phyloP scores from a whole-genome alignment of 352 stramenopile genomes.

The Globisporangium camurandrum region DNA sequence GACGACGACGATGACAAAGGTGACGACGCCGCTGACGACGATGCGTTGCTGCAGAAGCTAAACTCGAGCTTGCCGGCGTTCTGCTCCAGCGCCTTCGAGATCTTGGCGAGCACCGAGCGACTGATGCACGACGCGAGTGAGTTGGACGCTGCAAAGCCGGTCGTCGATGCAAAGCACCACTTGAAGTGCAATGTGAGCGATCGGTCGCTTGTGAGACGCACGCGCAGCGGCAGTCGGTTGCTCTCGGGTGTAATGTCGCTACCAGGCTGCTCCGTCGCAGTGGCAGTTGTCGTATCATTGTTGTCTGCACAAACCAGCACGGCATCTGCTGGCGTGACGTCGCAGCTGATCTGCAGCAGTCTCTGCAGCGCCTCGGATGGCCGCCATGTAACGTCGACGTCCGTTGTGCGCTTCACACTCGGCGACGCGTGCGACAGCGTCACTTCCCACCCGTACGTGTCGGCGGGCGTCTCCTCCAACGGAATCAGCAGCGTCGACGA shows the following conservation, averaged over 20 bases:
- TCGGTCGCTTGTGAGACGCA: conserved; percentile 29
- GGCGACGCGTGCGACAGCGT: conserved; percentile 32
- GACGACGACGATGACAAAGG: too few species aligned
- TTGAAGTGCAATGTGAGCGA: conserved; percentile 36
- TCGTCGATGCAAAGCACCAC: conserved; percentile 57
- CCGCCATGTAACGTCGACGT: conserved; percentile 56
- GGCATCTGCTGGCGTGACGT: conserved; percentile 25
- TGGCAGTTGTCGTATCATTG: not conserved
- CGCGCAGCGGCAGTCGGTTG: conserved; percentile 24
- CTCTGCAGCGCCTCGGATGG: conserved; percentile 34
- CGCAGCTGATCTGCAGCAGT: conserved; percentile 41
- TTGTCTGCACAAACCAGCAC: conserved; percentile 17
- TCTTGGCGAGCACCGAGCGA: conserved; percentile 46
- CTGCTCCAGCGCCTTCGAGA: conserved; percentile 49
- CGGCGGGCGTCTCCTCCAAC: conserved; percentile 62
- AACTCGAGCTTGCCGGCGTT: conserved; percentile 57
- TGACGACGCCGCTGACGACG: conserved; percentile 1
- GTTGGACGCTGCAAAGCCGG: conserved; percentile 57
- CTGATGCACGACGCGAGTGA: conserved; percentile 62
- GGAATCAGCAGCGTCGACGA: conserved; percentile 55
- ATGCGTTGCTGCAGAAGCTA: conserved; percentile 11
- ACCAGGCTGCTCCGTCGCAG: too few species aligned
- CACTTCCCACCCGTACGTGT: conserved; percentile 50
- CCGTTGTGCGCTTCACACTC: conserved; percentile 7
- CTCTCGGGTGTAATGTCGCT: not conserved